Evolutionary conservation across 495 filamentous ascomycete species (phyloP), one percentile per base, ranked within the genome.

Genomic region (Penicillium simplicissimum): DNA sequence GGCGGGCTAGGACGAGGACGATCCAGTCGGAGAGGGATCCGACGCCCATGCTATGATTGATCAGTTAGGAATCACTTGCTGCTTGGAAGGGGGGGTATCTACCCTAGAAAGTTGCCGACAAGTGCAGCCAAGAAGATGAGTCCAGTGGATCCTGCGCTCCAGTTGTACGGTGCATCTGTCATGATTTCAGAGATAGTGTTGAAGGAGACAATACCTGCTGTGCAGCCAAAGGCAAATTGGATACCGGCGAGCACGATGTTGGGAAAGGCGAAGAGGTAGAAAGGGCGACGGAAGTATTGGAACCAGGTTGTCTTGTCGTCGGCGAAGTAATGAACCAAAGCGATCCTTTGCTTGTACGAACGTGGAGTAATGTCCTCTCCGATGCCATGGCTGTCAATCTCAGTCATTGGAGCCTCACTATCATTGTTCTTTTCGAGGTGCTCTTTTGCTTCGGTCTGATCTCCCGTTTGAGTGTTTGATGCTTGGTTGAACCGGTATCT

Each of bases 121-220:
- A 74, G 57, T 10, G 70, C 67, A 21, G 68, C 67, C 0, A 74
- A 56, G 60, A 73, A 74, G 0, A 73, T 58, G 8, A 74, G 33
- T 1, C 74, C 74, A 0, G 70, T 61, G 13, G 67, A 63, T 1
- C 67, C 72, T 14, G 68, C 58, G 37, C 63, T 69, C 67, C 67
- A 76, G 48, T 74, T 71, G 23, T 76, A 76, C 1, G 74, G 74
- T 1, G 68, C 47, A 10, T 68, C 67, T 9, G 65, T 68, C 69
- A 77, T 72, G 40, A 77, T 73, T 51, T 71, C 68, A 1, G 73
- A 73, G 48, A 73, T 73, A 1, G 74, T 74, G 55, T 73, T 73
- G 67, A 71, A 71, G 8, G 70, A 70, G 11, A 77, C 73, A 28
- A 73, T 75, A 1, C 71, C 69, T 0, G 71, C 73, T 8, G 74